phyloP scores from a whole-genome alignment of 306 rosid genomes.

The Hippophae tibetana region DNA sequence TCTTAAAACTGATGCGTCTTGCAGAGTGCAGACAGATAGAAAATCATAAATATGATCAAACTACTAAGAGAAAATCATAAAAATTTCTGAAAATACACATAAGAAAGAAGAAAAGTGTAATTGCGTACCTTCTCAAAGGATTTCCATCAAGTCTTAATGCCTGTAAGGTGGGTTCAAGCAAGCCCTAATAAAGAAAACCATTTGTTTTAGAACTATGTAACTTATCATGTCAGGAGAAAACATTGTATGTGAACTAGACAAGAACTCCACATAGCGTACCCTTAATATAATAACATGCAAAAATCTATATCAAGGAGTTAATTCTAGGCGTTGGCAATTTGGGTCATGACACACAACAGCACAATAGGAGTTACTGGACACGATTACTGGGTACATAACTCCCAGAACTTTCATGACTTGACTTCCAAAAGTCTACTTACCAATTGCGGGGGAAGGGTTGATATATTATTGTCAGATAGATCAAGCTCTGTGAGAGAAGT shows the following conservation, averaged over 20 bases:
- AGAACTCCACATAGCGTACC: background rate
- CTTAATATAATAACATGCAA: background rate
- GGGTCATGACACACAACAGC: background rate
- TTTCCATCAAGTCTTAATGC: slow-evolving; percentile 77
- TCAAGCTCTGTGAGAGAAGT: slow-evolving; percentile 67
- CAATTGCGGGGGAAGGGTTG: slow-evolving; percentile 75
- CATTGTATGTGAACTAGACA: slow-evolving; percentile 1
- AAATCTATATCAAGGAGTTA: background rate
- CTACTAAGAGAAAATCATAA: background rate
- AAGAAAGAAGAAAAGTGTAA: background rate
- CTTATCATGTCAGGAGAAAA: slow-evolving; percentile 15
- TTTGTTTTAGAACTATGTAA: no score
- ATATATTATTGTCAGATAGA: slow-evolving; percentile 75
- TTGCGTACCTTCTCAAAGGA: slow-evolving; percentile 79
- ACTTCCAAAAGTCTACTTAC: slow-evolving; percentile 33
- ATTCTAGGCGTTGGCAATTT: background rate
- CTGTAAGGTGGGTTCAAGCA: slow-evolving; percentile 74
- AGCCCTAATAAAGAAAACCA: slow-evolving; percentile 47
- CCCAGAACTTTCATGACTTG: background rate
- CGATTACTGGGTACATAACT: background rate
- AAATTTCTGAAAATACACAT: background rate
- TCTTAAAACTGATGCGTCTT: no score
- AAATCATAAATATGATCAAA: background rate
- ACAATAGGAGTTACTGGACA: background rate
- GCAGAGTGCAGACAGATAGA: background rate